Evolutionary conservation across 139 green algal species (phyloP).

Genomic region (Astrephomene gubernaculifera): DNA sequence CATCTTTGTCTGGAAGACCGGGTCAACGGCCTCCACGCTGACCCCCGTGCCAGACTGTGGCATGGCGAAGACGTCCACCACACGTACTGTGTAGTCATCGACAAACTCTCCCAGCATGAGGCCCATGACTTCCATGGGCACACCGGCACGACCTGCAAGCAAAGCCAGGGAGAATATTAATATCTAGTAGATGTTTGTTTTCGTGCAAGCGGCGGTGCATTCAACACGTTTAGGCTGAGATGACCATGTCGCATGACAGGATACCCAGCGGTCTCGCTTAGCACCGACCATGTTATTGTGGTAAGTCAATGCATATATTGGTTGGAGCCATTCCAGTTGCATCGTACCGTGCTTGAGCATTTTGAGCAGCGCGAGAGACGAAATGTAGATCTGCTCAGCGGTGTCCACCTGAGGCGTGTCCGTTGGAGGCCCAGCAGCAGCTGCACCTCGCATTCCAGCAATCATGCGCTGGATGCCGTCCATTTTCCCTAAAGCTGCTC

Average conservation of each 20-base stretch:
- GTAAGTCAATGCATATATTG: too few species aligned
- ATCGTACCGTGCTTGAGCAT: slow-evolving; percentile 99
- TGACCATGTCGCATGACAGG: too few species aligned
- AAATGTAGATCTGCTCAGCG: slow-evolving; percentile 98
- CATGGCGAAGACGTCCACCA: slow-evolving; percentile 99
- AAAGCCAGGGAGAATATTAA: too few species aligned
- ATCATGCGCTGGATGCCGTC: slow-evolving; percentile 84
- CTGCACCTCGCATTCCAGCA: slow-evolving; percentile 52
- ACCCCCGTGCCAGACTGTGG: slow-evolving; percentile 98
- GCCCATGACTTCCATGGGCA: slow-evolving; percentile 99
- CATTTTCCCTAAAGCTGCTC: slow-evolving; percentile 66
- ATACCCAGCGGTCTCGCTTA: too few species aligned
- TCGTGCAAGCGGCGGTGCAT: too few species aligned
- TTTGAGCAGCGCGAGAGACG: slow-evolving; percentile 96
- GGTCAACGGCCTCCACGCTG: slow-evolving; percentile 98
- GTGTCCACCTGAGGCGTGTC: slow-evolving; percentile 88
- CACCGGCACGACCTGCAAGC: slow-evolving; percentile 95
- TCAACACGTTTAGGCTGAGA: too few species aligned
- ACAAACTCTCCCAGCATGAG: slow-evolving; percentile 99
- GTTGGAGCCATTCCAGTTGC: too few species aligned
- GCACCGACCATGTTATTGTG: too few species aligned
- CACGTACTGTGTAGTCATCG: slow-evolving; percentile 98
- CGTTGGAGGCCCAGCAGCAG: slow-evolving; percentile 45
- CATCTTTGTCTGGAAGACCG: slow-evolving; percentile 99
- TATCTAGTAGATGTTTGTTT: too few species aligned